Percentiles rank a stretch among this genome's conserved stretches.
Evolutionary conservation across 805 yeast species (phyloP).

Genomic region (Yarrowia yakushimensis): DNA sequence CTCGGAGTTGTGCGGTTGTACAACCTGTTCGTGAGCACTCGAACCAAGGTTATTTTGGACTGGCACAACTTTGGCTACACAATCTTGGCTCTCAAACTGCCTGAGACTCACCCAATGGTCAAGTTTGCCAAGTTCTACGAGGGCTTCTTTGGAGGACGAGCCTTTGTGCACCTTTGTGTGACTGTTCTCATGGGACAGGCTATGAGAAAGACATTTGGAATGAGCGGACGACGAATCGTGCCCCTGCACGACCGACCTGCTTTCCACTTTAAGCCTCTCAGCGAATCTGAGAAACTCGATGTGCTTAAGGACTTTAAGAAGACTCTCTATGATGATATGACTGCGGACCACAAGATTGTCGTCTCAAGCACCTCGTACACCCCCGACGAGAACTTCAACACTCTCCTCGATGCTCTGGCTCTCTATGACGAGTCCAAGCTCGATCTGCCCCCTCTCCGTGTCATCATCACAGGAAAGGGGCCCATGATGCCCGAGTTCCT

Average conservation of each 20-base stretch:
- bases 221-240: conserved; percentile 48
- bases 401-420: conserved; percentile 65
- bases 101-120: conserved; percentile 59
- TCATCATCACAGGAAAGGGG: conserved; percentile 96
- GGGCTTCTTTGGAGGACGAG: conserved; percentile 53
- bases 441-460: conserved; percentile 48
- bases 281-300: conserved; percentile 33
- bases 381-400: conserved; percentile 83
- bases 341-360: conserved; percentile 55
- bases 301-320: conserved; percentile 40
- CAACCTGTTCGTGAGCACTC: conserved; percentile 47
- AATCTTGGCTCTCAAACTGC: conserved; percentile 64
- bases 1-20: conserved; percentile 59
- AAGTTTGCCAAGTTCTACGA: conserved; percentile 61
- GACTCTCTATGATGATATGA: conserved; percentile 39
- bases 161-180: conserved; percentile 75
- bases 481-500: conserved; percentile 63
- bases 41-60: conserved; percentile 71
- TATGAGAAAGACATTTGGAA: conserved; percentile 52
- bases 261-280: conserved; percentile 47
- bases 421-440: conserved; percentile 46
- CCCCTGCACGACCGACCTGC: conserved; percentile 89
- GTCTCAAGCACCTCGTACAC: conserved; percentile 92
- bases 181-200: conserved; percentile 67
- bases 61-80: conserved; percentile 96